Percentiles rank a stretch among this genome's conserved stretches.
These are phyloP conservation scores for Trichoderma koningiopsis DNA, from an alignment of 2,329 filamentous ascomycete genomes.

Conservation along the genomic window DNA sequence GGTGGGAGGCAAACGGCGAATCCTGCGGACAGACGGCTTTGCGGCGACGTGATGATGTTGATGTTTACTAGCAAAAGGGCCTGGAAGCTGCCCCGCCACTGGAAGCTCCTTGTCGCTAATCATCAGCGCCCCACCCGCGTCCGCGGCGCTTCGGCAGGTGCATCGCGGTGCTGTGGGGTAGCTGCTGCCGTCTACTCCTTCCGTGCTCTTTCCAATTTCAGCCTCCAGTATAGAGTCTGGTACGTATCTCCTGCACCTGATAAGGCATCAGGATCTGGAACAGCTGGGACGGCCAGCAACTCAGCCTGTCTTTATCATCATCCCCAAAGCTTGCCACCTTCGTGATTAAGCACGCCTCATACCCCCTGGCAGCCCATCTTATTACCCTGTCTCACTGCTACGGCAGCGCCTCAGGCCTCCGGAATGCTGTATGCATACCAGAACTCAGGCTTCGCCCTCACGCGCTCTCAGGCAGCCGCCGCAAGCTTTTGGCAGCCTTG, in stretches of 20 bases:
- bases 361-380: neutral
- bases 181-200: neutral
- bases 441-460: neutral
- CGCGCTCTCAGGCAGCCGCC: slow-evolving; percentile 1
- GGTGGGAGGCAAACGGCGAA: neutral
- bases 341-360: neutral
- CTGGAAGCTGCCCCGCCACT: neutral
- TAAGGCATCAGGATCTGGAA: neutral
- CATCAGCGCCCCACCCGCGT: slow-evolving; percentile 4
- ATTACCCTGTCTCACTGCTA: slow-evolving; percentile 19
- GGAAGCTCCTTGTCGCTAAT: slow-evolving; percentile 6
- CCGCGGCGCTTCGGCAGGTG: slow-evolving; percentile 17
- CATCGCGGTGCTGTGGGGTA: slow-evolving; percentile 8
- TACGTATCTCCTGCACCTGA: neutral
- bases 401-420: neutral
- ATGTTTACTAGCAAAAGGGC: neutral
- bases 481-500: slow-evolving; percentile 6
- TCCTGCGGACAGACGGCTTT: neutral
- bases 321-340: neutral
- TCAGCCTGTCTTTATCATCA: neutral
- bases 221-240: neutral
- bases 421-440: slow-evolving; percentile 27
- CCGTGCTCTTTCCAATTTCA: neutral
- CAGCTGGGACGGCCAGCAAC: neutral
- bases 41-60: neutral